Evolutionary conservation across 2,329 filamentous ascomycete species (phyloP), one percentile per base, ranked within the genome.

Genomic region (Fusarium nisikadoi): DNA sequence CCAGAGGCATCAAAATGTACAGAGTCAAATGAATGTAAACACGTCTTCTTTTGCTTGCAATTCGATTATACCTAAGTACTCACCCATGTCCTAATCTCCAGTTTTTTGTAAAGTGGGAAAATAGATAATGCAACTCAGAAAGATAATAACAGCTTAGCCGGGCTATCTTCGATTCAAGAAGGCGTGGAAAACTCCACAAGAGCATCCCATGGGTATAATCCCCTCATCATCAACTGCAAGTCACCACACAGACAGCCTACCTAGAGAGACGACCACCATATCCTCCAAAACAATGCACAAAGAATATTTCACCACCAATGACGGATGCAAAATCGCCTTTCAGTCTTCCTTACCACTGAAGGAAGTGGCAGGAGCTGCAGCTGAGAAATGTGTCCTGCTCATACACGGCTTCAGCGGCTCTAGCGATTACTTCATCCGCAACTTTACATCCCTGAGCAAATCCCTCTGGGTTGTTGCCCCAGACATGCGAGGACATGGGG

Each of bases 401-500:
- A 77, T 77, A 74, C 76, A 77, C 49, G 76, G 76, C 35, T 77
- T 77, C 73, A 77, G 76, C 38, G 76, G 76, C 33, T 77, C 76
- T 16, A 75, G 76, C 46, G 76, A 77, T 50, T 77, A 77, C 55
- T 77, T 77, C 33, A 35, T 53, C 42, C 73, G 72, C 31, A 77
- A 77, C 60, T 66, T 71, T 27, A 54, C 50, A 12, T 57, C 69
- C 8, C 43, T 77, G 20, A 72, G 70, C 29, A 62, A 76, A 19
- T 67, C 60, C 11, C n/a, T 65, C 20, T 77, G 73, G 74, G 68
- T 77, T 38, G 25, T 77, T 52, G 76, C 76, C 5, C 76, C 76
- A 23, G 76, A 77, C 50, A 77, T 77, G 76, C 74, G 76, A 31
- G 76, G 76, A 3, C 76, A 77, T 50, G 76, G 76, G 29, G 64